These are phyloP conservation scores for Penicillium mononematosum DNA, from an alignment of 495 filamentous ascomycete genomes.

Conservation along the genomic window DNA sequence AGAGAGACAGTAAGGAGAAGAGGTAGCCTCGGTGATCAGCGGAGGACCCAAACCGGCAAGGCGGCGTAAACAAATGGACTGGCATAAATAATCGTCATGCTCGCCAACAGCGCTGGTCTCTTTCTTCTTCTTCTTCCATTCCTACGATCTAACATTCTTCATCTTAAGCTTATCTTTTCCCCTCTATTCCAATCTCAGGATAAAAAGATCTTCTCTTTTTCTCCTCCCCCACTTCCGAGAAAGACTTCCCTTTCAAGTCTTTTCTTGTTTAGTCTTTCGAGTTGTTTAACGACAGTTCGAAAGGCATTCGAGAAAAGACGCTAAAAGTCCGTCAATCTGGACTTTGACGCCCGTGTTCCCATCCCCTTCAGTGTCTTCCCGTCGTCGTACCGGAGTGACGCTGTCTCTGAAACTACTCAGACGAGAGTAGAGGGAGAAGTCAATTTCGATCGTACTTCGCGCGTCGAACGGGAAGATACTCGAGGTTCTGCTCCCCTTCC, in stretches of 20 bases:
- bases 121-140: constrained; percentile 18
- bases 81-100: constrained; percentile 20
- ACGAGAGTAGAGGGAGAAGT: constrained; percentile 86
- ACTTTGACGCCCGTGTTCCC: constrained; percentile 99
- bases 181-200: constrained; percentile 9
- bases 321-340: constrained; percentile 92
- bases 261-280: constrained; percentile 96
- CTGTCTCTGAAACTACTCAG: constrained; percentile 75
- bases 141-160: constrained; percentile 8
- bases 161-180: constrained; percentile 9
- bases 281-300: constrained; percentile 70
- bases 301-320: constrained; percentile 92
- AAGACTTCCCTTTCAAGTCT: constrained; percentile 53
- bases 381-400: constrained; percentile 93
- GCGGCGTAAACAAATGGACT: constrained; percentile 31
- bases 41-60: constrained; percentile 27
- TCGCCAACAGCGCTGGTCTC: constrained; percentile 11
- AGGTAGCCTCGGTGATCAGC: constrained; percentile 13
- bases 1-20: constrained; percentile 2
- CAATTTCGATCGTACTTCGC: constrained; percentile 71
- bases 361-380: constrained; percentile 99
- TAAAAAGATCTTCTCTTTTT: constrained; percentile 22
- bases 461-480: constrained; percentile 94
- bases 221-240: constrained; percentile 30
- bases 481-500: constrained; percentile 65